Base-by-base conservation (phyloP, 169 alveolate species). In the Plasmodium reichenowi region DNA sequence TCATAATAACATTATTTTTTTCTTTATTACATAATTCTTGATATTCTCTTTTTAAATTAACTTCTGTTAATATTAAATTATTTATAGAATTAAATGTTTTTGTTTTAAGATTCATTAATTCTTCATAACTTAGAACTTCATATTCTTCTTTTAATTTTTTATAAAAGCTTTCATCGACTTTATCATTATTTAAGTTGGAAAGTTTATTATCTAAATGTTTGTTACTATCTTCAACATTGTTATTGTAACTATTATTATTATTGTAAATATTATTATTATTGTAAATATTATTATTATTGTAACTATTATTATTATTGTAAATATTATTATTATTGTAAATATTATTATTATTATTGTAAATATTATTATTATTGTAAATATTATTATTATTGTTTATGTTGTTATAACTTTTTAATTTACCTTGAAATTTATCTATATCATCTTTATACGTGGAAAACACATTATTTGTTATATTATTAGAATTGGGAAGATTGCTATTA, bases 61-160 rank as follows among this genome's bases (percentile, higher is more conserved):
- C 54, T 32, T 86, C 92, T 26, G 88, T 86, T 54, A 60, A 68
- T 22, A 86, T 86, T 9, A 86, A 59, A 32, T 72, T 86, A 47
- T 86, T 86, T 43, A 86, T 86, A 6, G 92, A 86, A 22, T 86
- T 86, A 2, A 71, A 72, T 12, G 72, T 59, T 86, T 72, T 86
- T 4, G 76, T 86, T 86, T 72, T 86, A 47, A 86, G 62, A 24
- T 71, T 71, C 38, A 1, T 60, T 62, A 86, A 48, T 22, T 86
- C 76, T 4, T 86, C 92, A 50, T 70, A 67, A 52, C 50, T 8
- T 64, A 66, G 38, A 26, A 52, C 78, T 86, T 56, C 88, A 60
- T 86, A 86, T 58, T 86, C 88, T 56, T 86, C 88, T 26, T 83
- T 83, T 50, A 83, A 70, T 56, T 83, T 83, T 70, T 83, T 83